phyloP scores from a whole-genome alignment of 2,329 filamentous ascomycete species.

The Pseudocercospora musae region DNA sequence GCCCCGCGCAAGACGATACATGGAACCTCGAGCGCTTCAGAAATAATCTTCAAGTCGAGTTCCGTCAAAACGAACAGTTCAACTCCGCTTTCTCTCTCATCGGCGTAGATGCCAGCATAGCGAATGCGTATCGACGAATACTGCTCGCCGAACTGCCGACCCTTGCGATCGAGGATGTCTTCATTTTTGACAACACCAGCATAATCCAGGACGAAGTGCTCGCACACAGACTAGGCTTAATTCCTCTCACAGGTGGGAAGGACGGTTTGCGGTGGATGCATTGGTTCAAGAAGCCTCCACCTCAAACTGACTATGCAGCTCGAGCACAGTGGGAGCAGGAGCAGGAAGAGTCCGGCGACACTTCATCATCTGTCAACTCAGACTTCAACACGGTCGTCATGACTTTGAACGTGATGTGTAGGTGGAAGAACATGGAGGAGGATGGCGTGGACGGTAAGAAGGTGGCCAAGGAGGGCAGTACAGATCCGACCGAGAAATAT shows the following conservation, averaged over 20 bases:
- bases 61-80: slow-evolving; percentile 76
- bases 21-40: slow-evolving; percentile 75
- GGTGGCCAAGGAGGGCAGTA: slow-evolving; percentile 64
- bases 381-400: slow-evolving; percentile 89
- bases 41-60: slow-evolving; percentile 69
- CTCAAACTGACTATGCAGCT: slow-evolving; percentile 53
- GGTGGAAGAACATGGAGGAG: slow-evolving; percentile 57
- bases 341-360: slow-evolving; percentile 43
- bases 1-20: slow-evolving; percentile 75
- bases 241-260: slow-evolving; percentile 78
- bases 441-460: slow-evolving; percentile 46
- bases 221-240: slow-evolving; percentile 80
- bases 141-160: slow-evolving; percentile 92
- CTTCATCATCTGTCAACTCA: slow-evolving; percentile 47
- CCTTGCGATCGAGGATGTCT: slow-evolving; percentile 90
- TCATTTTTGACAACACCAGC: slow-evolving; percentile 92
- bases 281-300: slow-evolving; percentile 71
- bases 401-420: slow-evolving; percentile 74
- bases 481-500: slow-evolving; percentile 80
- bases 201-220: slow-evolving; percentile 98
- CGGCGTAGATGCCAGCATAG: slow-evolving; percentile 85
- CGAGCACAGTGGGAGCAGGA: slow-evolving; percentile 38
- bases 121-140: slow-evolving; percentile 96
- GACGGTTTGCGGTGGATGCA: slow-evolving; percentile 77
- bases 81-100: slow-evolving; percentile 87